Evolutionary conservation across 2,329 filamentous ascomycete species (phyloP).

Genomic region (Aspergillus udagawae): DNA sequence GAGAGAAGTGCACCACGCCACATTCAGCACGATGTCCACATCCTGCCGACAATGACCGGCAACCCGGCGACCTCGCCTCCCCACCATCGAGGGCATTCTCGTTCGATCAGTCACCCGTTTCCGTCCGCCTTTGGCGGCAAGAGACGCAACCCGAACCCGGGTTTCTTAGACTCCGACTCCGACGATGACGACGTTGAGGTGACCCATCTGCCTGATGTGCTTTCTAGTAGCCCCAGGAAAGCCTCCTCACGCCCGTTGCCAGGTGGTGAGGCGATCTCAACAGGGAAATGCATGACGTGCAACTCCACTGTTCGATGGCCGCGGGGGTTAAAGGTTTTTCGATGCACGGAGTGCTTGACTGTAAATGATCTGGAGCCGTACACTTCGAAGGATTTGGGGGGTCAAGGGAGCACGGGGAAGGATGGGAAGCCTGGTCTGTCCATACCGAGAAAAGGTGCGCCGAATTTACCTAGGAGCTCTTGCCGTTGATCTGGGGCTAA

Average conservation of each 20-base stretch:
- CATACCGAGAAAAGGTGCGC: slow-evolving; percentile 23
- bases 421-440: slow-evolving; percentile 13
- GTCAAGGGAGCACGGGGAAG: slow-evolving; percentile 16
- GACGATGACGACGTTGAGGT: slow-evolving; percentile 40
- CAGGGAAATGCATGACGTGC: slow-evolving; percentile 81
- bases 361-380: slow-evolving; percentile 70
- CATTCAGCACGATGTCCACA: slow-evolving; percentile 23
- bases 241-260: slow-evolving; percentile 29
- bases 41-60: slow-evolving; percentile 18
- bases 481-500: neutral
- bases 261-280: slow-evolving; percentile 56
- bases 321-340: slow-evolving; percentile 66
- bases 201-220: slow-evolving; percentile 28
- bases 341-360: slow-evolving; percentile 78
- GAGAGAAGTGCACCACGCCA: slow-evolving; percentile 18
- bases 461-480: slow-evolving; percentile 3
- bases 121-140: slow-evolving; percentile 62
- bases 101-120: slow-evolving; percentile 78
- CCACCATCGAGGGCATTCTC: slow-evolving; percentile 45
- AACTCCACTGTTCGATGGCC: slow-evolving; percentile 78
- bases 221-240: slow-evolving; percentile 39
- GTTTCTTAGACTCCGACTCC: slow-evolving; percentile 44
- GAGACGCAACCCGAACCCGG: slow-evolving; percentile 46
- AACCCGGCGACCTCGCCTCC: slow-evolving; percentile 15
- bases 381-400: slow-evolving; percentile 13